Evolutionary conservation across 2,329 filamentous ascomycete species (phyloP).

Genomic region (Zymoseptoria passerinii): DNA sequence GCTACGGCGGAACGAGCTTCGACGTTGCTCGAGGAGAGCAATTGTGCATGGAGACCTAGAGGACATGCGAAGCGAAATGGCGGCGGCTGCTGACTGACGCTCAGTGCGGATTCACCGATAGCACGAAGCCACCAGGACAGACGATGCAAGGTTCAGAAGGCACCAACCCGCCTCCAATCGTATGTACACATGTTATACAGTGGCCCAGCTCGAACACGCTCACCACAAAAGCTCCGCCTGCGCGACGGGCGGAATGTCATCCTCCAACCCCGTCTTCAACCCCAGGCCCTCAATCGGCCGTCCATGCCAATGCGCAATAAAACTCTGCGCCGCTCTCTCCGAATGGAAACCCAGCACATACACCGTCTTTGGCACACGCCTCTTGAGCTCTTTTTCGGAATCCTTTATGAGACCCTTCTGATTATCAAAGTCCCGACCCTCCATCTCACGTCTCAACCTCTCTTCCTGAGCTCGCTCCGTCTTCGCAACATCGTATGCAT

Average conservation of each 20-base stretch:
- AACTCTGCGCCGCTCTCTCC: conserved; percentile 46
- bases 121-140: too few species aligned
- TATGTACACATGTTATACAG: not conserved
- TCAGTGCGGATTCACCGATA: too few species aligned
- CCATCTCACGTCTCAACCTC: conserved; percentile 1
- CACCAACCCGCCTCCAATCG: not conserved
- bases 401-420: conserved; percentile 17
- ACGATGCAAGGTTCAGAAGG: not conserved
- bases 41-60: too few species aligned
- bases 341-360: conserved; percentile 49
- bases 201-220: not conserved
- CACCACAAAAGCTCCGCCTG: conserved; percentile 45
- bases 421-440: not conserved
- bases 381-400: conserved; percentile 25
- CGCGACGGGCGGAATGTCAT: conserved; percentile 34
- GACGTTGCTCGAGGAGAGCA: not conserved
- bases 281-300: conserved; percentile 32
- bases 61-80: too few species aligned
- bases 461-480: conserved; percentile 5
- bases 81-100: too few species aligned
- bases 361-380: conserved; percentile 34
- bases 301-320: conserved; percentile 46
- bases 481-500: not conserved
- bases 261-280: conserved; percentile 19
- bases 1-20: not conserved